Percentiles rank a stretch among this genome's conserved stretches.
phyloP scores from a whole-genome alignment of 192 early-diverging fungal species.

The Gamsiella multidivaricata region DNA sequence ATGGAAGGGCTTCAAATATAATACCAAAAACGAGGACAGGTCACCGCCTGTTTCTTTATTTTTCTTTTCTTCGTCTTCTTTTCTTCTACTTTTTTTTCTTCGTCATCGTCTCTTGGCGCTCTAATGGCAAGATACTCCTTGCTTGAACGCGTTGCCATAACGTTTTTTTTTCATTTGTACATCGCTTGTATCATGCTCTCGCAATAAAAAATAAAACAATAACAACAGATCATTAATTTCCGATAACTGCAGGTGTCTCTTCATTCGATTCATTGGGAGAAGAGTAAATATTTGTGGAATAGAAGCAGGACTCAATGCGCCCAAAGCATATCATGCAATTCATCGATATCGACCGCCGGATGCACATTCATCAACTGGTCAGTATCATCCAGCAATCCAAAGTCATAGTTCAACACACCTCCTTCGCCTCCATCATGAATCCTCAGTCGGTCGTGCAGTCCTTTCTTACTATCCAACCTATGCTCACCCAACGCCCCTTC shows the following conservation, averaged over 20 bases:
- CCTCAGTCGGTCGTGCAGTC: not conserved
- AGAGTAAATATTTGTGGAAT: too few species aligned
- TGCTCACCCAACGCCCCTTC: too few species aligned
- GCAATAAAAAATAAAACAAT: constrained; percentile 1
- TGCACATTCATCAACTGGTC: constrained; percentile 20
- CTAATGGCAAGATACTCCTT: not conserved
- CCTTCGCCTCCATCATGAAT: not conserved
- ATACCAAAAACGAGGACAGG: not conserved
- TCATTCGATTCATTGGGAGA: too few species aligned
- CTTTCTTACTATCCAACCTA: not conserved
- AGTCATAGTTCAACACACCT: constrained; percentile 20
- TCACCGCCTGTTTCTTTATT: not conserved
- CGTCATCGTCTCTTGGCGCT: not conserved
- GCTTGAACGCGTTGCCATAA: not conserved
- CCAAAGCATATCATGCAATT: constrained; percentile 41
- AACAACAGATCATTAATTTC: too few species aligned
- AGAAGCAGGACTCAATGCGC: constrained; percentile 8
- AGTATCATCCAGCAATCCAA: constrained; percentile 29
- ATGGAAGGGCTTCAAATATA: not conserved
- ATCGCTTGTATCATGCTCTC: not conserved
- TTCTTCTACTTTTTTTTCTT: not conserved
- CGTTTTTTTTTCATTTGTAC: not conserved
- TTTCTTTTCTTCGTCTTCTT: not conserved
- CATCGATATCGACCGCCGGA: constrained; percentile 11
- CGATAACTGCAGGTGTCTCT: too few species aligned